Conservation (phyloP, 1,139 yeast species). For the Suhomyces taliae region DNA sequence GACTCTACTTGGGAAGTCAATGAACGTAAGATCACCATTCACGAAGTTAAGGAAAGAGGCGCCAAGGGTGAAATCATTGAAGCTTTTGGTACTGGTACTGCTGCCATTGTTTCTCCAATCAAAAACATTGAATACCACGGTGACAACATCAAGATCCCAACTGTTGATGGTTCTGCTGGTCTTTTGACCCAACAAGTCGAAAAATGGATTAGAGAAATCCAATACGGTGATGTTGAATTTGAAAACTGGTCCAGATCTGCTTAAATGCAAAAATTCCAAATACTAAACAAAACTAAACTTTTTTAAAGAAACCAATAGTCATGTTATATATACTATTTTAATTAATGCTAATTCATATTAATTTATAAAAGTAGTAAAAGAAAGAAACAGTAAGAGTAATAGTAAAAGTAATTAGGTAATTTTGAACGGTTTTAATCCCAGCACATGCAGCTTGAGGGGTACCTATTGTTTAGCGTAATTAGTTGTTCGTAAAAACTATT, state of each 20-base stretch:
- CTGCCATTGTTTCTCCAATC: constrained; percentile 42
- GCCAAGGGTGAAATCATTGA: constrained; percentile 39
- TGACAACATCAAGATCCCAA: constrained; percentile 32
- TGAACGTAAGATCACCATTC: constrained; percentile 38
- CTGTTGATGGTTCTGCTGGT: constrained; percentile 20
- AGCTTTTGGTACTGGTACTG: constrained; percentile 46
- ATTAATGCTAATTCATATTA: no score
- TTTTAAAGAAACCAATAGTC: no score
- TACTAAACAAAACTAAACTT: no score
- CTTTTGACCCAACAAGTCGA: constrained; percentile 28
- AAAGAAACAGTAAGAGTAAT: no score
- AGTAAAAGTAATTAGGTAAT: no score
- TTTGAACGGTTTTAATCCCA: no score
- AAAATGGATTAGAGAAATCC: constrained; percentile 31
- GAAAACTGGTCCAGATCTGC: constrained; percentile 18
- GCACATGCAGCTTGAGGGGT: no score
- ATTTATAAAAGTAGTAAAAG: no score
- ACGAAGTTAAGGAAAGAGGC: constrained; percentile 34
- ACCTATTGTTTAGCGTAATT: no score
- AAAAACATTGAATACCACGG: constrained; percentile 33
- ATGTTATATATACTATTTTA: no score
- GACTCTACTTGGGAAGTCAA: constrained; percentile 60
- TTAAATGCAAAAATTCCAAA: no score
- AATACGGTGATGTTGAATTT: constrained; percentile 31
- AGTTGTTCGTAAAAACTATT: no score